phyloP scores from a whole-genome alignment of 2,329 filamentous ascomycete species.

The Stachybotrys chartarum region DNA sequence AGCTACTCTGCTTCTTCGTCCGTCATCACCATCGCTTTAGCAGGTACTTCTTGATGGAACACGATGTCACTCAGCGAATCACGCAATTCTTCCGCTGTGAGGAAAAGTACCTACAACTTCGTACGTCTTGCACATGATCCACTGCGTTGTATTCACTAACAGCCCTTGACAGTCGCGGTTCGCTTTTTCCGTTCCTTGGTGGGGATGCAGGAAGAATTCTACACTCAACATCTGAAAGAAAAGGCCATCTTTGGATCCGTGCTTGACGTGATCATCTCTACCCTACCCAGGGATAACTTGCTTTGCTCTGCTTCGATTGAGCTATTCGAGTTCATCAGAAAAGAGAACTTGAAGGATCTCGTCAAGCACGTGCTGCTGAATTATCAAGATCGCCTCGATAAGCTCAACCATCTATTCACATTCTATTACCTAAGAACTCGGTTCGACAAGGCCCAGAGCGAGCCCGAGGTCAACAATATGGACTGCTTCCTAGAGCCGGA shows the following conservation, averaged over 20 bases:
- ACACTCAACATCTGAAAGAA: slow-evolving; percentile 75
- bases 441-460: slow-evolving; percentile 63
- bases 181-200: slow-evolving; percentile 90
- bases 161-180: slow-evolving; percentile 58
- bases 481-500: slow-evolving; percentile 71
- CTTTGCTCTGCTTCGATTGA: slow-evolving; percentile 91
- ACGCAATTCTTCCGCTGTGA: slow-evolving; percentile 74
- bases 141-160: slow-evolving; percentile 11
- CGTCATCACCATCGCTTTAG: slow-evolving; percentile 80
- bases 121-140: slow-evolving; percentile 37
- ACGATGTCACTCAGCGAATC: slow-evolving; percentile 72
- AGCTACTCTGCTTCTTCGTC: slow-evolving; percentile 90
- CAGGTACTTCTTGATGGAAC: slow-evolving; percentile 78
- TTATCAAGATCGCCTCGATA: slow-evolving; percentile 69
- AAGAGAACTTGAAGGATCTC: slow-evolving; percentile 72
- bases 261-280: slow-evolving; percentile 73
- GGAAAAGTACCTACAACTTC: slow-evolving; percentile 88
- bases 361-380: slow-evolving; percentile 79
- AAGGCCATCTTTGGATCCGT: slow-evolving; percentile 79
- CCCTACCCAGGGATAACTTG: slow-evolving; percentile 87
- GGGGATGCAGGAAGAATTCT: slow-evolving; percentile 82
- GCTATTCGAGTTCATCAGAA: slow-evolving; percentile 84
- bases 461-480: slow-evolving; percentile 56
- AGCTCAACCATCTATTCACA: slow-evolving; percentile 75
- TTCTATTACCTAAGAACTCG: slow-evolving; percentile 70